Evolutionary conservation across 2,329 filamentous ascomycete species (phyloP).

Genomic region (Colletotrichum lupini): DNA sequence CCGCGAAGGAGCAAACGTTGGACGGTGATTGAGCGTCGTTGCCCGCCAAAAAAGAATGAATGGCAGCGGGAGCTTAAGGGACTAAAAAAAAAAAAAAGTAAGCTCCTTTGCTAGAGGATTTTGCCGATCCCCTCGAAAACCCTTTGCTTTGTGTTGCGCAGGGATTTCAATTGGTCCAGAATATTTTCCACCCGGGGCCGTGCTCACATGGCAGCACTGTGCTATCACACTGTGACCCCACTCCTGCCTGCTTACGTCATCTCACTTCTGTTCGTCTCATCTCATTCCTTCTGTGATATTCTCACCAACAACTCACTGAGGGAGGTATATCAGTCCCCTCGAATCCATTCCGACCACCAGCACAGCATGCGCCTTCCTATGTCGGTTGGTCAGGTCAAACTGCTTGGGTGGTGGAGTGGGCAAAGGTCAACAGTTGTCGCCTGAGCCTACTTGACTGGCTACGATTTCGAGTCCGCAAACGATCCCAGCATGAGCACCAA

Average conservation of each 20-base stretch:
- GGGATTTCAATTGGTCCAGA: constrained; percentile 35
- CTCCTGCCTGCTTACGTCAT: constrained; percentile 30
- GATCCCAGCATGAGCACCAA: too few relatives aligned
- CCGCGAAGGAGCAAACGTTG: background rate
- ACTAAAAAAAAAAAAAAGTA: background rate
- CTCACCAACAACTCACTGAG: background rate
- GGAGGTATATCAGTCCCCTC: too few relatives aligned
- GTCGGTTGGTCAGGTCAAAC: too few relatives aligned
- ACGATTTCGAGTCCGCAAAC: too few relatives aligned
- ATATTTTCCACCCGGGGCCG: background rate
- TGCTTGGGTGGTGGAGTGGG: too few relatives aligned
- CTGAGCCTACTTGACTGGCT: too few relatives aligned
- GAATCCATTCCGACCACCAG: too few relatives aligned
- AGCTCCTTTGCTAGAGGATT: constrained; percentile 15
- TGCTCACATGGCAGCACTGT: background rate
- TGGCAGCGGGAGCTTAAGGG: constrained; percentile 1
- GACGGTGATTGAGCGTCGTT: constrained; percentile 16
- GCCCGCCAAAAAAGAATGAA: constrained; percentile 21
- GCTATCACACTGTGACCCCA: background rate
- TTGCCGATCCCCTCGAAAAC: constrained; percentile 34
- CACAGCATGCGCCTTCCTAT: too few relatives aligned
- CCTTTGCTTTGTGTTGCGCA: constrained; percentile 34
- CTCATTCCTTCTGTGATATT: background rate
- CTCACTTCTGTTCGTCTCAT: background rate
- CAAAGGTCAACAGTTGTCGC: too few relatives aligned